Evolutionary conservation across 192 early-diverging fungal genomes (phyloP).

Genomic region (Kickxella alabastrina): DNA sequence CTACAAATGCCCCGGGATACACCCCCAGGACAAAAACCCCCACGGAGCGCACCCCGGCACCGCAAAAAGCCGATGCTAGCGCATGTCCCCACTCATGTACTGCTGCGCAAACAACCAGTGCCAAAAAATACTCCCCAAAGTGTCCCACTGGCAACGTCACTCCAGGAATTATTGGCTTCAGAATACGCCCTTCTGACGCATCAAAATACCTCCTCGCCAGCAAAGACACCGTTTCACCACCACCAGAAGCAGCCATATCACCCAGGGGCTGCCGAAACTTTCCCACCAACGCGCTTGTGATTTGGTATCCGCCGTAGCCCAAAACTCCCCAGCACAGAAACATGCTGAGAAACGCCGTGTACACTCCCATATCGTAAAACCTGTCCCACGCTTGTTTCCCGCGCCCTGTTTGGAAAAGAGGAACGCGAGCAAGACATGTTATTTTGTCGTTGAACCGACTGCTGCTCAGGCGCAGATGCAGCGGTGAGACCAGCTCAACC

Average conservation of each 20-base stretch:
- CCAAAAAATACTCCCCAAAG: constrained; percentile 24
- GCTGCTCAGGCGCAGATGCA: constrained; percentile 31
- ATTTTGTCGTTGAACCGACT: constrained; percentile 4
- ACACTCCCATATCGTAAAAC: constrained; percentile 2
- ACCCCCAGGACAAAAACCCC: constrained; percentile 36
- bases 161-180: constrained; percentile 37
- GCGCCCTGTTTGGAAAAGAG: background rate
- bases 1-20: constrained; percentile 42
- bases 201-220: background rate
- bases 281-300: too few relatives aligned
- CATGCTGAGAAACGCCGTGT: background rate
- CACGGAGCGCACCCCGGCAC: constrained; percentile 9
- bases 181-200: background rate
- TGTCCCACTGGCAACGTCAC: constrained; percentile 35
- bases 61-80: constrained; percentile 19
- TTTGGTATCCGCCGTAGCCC: constrained; percentile 7
- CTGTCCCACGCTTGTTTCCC: background rate
- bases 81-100: constrained; percentile 46
- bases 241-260: too few relatives aligned
- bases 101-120: constrained; percentile 19
- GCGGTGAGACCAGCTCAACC: constrained; percentile 24
- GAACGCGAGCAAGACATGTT: background rate
- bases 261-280: too few relatives aligned
- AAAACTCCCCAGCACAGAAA: background rate
- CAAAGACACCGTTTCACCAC: background rate